These are phyloP conservation scores for Fusarium transvaalense DNA, from an alignment of 2,329 filamentous ascomycete species.

Conservation along the genomic window DNA sequence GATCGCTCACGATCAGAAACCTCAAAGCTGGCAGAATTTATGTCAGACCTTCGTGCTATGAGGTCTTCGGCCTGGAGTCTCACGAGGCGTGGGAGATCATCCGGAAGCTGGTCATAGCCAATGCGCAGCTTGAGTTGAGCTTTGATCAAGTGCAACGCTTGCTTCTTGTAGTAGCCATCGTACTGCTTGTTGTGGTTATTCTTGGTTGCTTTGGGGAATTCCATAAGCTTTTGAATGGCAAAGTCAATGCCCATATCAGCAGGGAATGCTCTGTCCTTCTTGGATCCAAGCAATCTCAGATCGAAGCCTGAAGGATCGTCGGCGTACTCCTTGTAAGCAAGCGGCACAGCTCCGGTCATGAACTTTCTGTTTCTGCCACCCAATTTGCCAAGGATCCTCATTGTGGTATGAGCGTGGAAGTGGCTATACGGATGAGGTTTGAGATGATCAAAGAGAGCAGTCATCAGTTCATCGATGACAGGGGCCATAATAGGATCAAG, in stretches of 20 bases:
- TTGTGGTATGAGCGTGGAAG: constrained; percentile 97
- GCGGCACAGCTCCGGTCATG: constrained; percentile 87
- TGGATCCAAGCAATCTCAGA: constrained; percentile 88
- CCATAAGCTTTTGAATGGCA: constrained; percentile 88
- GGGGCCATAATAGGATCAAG: constrained; percentile 99
- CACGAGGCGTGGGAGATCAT: constrained; percentile 87
- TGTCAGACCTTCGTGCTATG: constrained; percentile 76
- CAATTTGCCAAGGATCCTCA: constrained; percentile 96
- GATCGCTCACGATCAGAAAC: constrained; percentile 84
- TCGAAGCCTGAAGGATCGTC: constrained; percentile 92
- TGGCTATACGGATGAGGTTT: constrained; percentile 95
- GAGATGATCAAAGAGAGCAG: constrained; percentile 94
- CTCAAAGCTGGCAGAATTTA: constrained; percentile 77
- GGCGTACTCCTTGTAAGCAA: constrained; percentile 85
- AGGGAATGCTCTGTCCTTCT: constrained; percentile 88
- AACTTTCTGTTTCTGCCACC: constrained; percentile 96
- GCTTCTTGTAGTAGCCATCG: constrained; percentile 91
- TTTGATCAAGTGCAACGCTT: constrained; percentile 88
- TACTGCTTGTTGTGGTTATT: constrained; percentile 68
- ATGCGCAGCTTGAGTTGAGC: constrained; percentile 92
- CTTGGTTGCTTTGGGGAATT: constrained; percentile 75
- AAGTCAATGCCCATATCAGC: constrained; percentile 87
- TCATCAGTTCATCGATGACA: constrained; percentile 99
- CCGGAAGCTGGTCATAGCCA: constrained; percentile 86
- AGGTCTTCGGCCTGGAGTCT: constrained; percentile 92